These are phyloP conservation scores for Haplosporangium sp. DNA, from an alignment of 371 early-diverging fungal species.

Conservation along the genomic window DNA sequence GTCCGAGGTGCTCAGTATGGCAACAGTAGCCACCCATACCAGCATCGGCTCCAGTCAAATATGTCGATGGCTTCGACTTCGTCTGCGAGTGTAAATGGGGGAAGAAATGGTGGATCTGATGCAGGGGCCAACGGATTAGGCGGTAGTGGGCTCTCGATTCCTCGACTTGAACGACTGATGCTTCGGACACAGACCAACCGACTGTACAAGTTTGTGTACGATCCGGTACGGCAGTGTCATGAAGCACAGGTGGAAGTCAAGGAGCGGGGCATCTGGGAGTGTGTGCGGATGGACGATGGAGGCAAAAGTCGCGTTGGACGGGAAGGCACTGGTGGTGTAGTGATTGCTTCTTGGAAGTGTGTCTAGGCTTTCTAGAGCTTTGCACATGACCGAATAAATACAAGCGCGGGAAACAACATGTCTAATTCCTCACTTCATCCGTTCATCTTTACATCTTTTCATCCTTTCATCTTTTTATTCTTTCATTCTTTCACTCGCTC, in stretches of 20 bases:
- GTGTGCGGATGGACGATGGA: slow-evolving; percentile 54
- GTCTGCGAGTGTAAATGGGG: slow-evolving; percentile 3
- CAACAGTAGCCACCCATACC: slow-evolving; percentile 9
- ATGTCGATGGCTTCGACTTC: slow-evolving; percentile 30
- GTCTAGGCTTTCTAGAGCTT: slow-evolving; percentile 8
- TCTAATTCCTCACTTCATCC: too few relatives aligned
- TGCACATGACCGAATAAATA: not conserved
- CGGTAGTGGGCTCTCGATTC: slow-evolving; percentile 6
- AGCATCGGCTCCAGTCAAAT: slow-evolving; percentile 13
- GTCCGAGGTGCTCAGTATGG: slow-evolving; percentile 1
- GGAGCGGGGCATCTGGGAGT: slow-evolving; percentile 53
- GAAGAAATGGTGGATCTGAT: not conserved
- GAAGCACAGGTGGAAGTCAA: slow-evolving; percentile 47
- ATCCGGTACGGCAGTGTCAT: slow-evolving; percentile 49
- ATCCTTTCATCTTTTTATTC: not conserved
- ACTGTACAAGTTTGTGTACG: slow-evolving; percentile 39
- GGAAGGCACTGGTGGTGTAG: slow-evolving; percentile 48
- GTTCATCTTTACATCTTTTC: not conserved
- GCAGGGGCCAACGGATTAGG: not conserved
- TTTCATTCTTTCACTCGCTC: not conserved
- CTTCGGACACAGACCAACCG: slow-evolving; percentile 48
- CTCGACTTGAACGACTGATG: slow-evolving; percentile 38
- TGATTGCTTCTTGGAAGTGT: slow-evolving; percentile 51
- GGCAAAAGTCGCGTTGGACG: slow-evolving; percentile 45
- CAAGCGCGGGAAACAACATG: too few relatives aligned